Evolutionary conservation across 1,284 basidiomycete species (phyloP).

Genomic region (Termitomyces sp.): DNA sequence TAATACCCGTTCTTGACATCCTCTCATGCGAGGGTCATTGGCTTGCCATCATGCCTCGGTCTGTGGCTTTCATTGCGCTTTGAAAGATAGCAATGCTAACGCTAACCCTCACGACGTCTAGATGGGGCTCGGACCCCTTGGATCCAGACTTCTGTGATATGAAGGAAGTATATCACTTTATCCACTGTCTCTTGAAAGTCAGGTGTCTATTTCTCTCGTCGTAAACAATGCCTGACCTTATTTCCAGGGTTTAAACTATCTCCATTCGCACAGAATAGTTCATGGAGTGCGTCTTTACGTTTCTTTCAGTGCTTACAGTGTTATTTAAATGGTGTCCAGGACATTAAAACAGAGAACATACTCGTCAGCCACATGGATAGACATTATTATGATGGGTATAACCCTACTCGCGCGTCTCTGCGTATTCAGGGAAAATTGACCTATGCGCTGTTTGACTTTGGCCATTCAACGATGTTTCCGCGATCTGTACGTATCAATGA

Average conservation of each 20-base stretch:
- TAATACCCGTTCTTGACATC: slow-evolving; percentile 13
- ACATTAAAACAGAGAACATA: background rate
- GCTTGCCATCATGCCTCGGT: slow-evolving; percentile 7
- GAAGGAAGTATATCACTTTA: background rate
- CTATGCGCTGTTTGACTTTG: slow-evolving; percentile 20
- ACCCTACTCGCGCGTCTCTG: background rate
- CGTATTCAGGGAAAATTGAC: background rate
- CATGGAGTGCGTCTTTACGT: slow-evolving; percentile 10
- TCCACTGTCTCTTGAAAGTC: background rate
- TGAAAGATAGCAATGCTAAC: background rate
- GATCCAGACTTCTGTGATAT: background rate
- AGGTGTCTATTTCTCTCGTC: background rate
- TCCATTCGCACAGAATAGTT: slow-evolving; percentile 18
- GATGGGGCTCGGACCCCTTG: background rate
- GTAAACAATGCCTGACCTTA: background rate
- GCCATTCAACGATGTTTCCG: slow-evolving; percentile 16
- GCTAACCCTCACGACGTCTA: background rate
- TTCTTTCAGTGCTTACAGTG: background rate
- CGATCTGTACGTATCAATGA: background rate
- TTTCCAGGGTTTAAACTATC: slow-evolving; percentile 11
- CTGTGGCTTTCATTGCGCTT: background rate
- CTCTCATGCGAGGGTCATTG: slow-evolving; percentile 12
- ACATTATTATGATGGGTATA: background rate
- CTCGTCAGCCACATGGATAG: background rate
- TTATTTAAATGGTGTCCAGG: background rate